Evolutionary conservation across 129 eudicot species (phyloP).

Genomic region (Arctium lappa): DNA sequence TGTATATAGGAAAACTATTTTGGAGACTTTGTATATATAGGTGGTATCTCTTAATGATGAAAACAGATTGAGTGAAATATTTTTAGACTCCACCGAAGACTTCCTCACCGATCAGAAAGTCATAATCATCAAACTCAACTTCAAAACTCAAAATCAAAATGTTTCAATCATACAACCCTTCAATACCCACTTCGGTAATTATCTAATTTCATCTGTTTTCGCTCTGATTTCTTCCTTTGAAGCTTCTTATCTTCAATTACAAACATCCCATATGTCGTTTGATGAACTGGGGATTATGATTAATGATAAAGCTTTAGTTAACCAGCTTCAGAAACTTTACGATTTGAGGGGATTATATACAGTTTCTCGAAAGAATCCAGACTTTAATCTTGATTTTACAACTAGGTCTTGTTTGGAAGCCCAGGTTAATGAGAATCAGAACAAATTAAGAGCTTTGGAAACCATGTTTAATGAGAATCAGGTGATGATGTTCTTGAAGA

Average conservation of each 20-base stretch:
- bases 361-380: constrained; percentile 41
- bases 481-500: no score
- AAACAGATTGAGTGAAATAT: no score
- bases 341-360: constrained; percentile 66
- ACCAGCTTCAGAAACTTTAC: constrained; percentile 60
- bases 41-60: no score
- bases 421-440: constrained; percentile 96
- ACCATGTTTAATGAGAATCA: constrained; percentile 53
- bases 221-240: constrained; percentile 85
- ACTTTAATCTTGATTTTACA: constrained; percentile 38
- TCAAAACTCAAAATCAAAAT: constrained; percentile 17
- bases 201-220: constrained; percentile 61
- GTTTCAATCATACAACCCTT: constrained; percentile 23
- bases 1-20: no score
- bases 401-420: constrained; percentile 75
- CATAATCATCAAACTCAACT: constrained; percentile 75
- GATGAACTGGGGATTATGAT: constrained; percentile 48
- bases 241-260: constrained; percentile 87
- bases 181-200: constrained; percentile 43
- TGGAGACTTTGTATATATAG: no score
- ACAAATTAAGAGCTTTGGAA: constrained; percentile 70
- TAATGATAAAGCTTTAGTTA: constrained; percentile 68
- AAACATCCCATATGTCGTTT: constrained; percentile 80
- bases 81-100: constrained; percentile 61
- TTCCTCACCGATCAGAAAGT: constrained; percentile 84